phyloP scores from a whole-genome alignment of 75 land plant genomes.

The Pseudotsuga menziesii region DNA sequence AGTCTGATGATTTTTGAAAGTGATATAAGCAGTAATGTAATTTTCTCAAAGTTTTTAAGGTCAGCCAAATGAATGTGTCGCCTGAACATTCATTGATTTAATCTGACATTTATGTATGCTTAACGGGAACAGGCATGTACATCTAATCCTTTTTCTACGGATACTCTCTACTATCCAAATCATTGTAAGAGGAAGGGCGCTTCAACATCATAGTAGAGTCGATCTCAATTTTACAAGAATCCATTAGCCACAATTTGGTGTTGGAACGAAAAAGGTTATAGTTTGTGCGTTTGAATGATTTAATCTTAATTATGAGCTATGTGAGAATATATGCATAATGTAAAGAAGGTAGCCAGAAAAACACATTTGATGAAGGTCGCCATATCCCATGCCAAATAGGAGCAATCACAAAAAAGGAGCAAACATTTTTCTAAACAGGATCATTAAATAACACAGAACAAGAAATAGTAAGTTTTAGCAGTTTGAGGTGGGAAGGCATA shows the following conservation, averaged over 20 bases:
- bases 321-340: no score
- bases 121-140: slow-evolving; percentile 74
- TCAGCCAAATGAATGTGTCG: not conserved
- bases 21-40: not conserved
- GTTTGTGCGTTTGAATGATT: no score
- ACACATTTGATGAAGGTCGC: no score
- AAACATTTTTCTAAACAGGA: no score
- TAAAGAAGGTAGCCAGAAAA: no score
- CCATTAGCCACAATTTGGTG: slow-evolving; percentile 60
- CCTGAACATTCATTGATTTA: not conserved
- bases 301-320: no score
- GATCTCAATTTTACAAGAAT: slow-evolving; percentile 32
- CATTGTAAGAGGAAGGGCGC: slow-evolving; percentile 62
- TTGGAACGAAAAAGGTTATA: slow-evolving; percentile 20
- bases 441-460: no score
- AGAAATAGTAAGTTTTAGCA: no score
- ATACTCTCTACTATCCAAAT: slow-evolving; percentile 61
- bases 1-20: not conserved
- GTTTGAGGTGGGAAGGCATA: no score
- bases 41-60: not conserved
- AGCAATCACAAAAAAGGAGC: no score
- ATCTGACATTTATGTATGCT: slow-evolving; percentile 3
- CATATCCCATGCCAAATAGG: no score
- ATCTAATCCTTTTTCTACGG: slow-evolving; percentile 63
- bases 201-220: slow-evolving; percentile 59